Evolutionary conservation across 371 early-diverging fungal species (phyloP).

Genomic region (Mucor piriformis): DNA sequence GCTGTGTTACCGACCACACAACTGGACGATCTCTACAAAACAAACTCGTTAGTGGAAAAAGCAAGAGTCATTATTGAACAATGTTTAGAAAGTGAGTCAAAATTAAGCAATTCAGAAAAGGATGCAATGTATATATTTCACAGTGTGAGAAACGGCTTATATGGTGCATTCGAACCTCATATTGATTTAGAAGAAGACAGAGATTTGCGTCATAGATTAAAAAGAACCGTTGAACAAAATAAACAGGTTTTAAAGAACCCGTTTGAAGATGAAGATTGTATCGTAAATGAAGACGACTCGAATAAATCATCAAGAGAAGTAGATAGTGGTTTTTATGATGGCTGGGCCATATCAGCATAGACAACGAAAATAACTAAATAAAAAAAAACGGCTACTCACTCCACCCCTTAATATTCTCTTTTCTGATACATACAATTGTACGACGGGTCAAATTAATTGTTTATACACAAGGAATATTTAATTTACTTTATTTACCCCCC

Average conservation of each 20-base stretch:
- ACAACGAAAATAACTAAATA: neutral
- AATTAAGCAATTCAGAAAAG: slow-evolving; percentile 47
- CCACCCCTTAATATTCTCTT: too few relatives aligned
- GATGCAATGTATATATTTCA: slow-evolving; percentile 60
- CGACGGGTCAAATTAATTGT: too few relatives aligned
- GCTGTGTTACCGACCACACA: slow-evolving; percentile 12
- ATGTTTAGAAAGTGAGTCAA: slow-evolving; percentile 52
- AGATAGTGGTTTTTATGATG: slow-evolving; percentile 31
- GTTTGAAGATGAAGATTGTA: slow-evolving; percentile 48
- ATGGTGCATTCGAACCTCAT: slow-evolving; percentile 37
- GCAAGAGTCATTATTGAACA: slow-evolving; percentile 44
- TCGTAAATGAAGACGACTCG: slow-evolving; percentile 32
- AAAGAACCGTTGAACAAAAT: slow-evolving; percentile 27
- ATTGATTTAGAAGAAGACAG: slow-evolving; percentile 43
- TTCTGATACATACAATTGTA: too few relatives aligned
- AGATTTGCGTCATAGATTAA: slow-evolving; percentile 28
- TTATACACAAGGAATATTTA: too few relatives aligned
- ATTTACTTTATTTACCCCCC: too few relatives aligned
- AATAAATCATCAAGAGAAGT: slow-evolving; percentile 13
- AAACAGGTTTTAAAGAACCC: slow-evolving; percentile 44
- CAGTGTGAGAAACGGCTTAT: slow-evolving; percentile 42
- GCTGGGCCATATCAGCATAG: slow-evolving; percentile 13
- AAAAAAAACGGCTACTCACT: neutral
- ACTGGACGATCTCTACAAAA: neutral
- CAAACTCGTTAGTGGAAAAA: slow-evolving; percentile 25